A percentile compares a stretch with the other conserved stretches of the same genome.
These are phyloP conservation scores for Ambrosiella cleistominuta DNA, from an alignment of 2,329 filamentous ascomycete species.

Conservation along the genomic window DNA sequence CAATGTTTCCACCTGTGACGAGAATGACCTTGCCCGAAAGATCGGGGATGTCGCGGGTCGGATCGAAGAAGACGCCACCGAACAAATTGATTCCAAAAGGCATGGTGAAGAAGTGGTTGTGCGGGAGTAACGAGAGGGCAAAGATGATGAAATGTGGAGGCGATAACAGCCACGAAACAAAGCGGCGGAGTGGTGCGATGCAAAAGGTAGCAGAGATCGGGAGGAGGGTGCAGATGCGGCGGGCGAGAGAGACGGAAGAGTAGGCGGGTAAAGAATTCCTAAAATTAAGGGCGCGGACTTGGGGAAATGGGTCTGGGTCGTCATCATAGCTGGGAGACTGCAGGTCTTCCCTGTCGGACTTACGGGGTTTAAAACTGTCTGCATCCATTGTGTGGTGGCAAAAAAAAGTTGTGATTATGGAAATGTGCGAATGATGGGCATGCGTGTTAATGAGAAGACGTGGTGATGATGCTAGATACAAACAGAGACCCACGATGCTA, in stretches of 20 bases:
- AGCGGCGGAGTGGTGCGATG: not conserved
- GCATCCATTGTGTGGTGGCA: not conserved
- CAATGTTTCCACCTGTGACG: conserved; percentile 26
- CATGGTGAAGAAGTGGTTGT: conserved; percentile 9
- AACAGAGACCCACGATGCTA: not conserved
- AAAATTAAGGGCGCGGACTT: not conserved
- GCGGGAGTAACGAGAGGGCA: conserved; percentile 5
- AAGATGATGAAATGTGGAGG: conserved; percentile 5
- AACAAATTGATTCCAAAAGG: conserved; percentile 12
- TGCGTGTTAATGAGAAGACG: too few species aligned
- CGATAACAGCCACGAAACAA: not conserved
- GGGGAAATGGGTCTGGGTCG: not conserved
- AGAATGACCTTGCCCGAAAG: conserved; percentile 30
- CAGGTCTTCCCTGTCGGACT: not conserved
- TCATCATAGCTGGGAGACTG: not conserved
- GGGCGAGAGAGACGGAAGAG: not conserved
- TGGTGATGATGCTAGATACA: not conserved
- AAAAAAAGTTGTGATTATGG: not conserved
- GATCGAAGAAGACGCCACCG: conserved; percentile 16
- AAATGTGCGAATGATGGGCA: not conserved
- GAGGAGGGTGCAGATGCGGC: not conserved
- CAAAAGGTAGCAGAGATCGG: not conserved
- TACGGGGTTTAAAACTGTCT: not conserved
- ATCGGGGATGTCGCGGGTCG: conserved; percentile 26
- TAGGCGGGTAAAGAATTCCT: not conserved